Evolutionary conservation across 331 rosid genomes (phyloP), one percentile per base, ranked within the genome.

Genomic region (Rosa hybrid): DNA sequence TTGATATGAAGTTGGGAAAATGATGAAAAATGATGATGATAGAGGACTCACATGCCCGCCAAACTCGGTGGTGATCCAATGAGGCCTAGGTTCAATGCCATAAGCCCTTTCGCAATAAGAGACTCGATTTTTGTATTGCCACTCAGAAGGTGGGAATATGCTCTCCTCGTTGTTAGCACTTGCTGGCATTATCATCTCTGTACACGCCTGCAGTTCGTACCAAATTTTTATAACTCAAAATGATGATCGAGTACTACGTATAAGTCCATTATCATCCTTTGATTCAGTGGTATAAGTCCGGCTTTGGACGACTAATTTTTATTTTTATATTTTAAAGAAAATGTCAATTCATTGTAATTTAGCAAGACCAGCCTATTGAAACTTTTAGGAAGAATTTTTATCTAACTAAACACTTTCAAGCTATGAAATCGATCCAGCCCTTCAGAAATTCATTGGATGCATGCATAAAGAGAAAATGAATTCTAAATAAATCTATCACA

Each of bases 171-270:
- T 81, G 90, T 56, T 87, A 17, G 85, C 89, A 18, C 86, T 53
- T 0, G 45, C 30, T 8, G 98, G 97, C 92, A 94, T 80, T 89
- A 92, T 62, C 94, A 94, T 91, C 78, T 94, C 98, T 2, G 98
- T 89, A 75, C 98, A 94, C 0, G 98, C 92, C 98, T 94, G 81
- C 74, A 8, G 48, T 16, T 7, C 5, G 7, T 34, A 41, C 50
- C 63, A 62, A 59, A 60, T 81, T 64, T 39, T 51, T 20, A 63
- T 72, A 3, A 70, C 78, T 34, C 64, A 57, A 21, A 2, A 18
- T 7, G 62, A n/a, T 8, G 25, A 45, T 45, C 49, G 2, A 45
- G 49, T 2, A 45, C 12, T 9, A 45, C 9, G 49, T 45, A 9
- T 9, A 45, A 45, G 12, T 9, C 48, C 48, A 9, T 7, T 9